Base-by-base conservation (phyloP, 148 eudicot species). In the Diospyros kaki region DNA sequence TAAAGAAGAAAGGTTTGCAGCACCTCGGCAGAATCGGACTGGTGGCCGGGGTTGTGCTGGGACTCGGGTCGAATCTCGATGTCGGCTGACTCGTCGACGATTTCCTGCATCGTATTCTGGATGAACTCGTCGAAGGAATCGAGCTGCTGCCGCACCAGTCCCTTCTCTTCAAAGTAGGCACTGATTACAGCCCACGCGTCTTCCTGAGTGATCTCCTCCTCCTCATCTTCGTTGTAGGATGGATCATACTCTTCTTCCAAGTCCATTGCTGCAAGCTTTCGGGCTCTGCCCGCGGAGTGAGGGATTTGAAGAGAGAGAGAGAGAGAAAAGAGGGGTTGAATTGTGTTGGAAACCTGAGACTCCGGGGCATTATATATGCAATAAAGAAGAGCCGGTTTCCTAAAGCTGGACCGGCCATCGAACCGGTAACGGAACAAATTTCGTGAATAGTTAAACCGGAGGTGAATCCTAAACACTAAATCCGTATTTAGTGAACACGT, bases 101-200 rank as follows among this genome's bases (percentile, higher is more conserved):
- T 92, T 72, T 95, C 99, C 68, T 95, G 99, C 99, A 92, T 95
- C 13, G 99, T 95, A 75, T 90, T 95, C 88, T 95, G 99, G 6
- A 95, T 95, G 69, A 95, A 95, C 87, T 95, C 99, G 60, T 95
- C 96, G 67, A 95, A 92, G 1, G 99, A 95, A 44, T 95, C 99
- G 9, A 95, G 84, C 60, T 95, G 99, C 66, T 95, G 99, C 1
- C 99, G 77, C 10, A 95, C 99, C 67, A 95, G 73, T 5, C 99
- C 99, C 65, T 95, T 95, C 71, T 95, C 97, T 53, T 92, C 99
- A 39, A 95, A 95, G 64, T 89, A 95, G 0, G 99, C 91, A 48
- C 99, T 95, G 14, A 95, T 95, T 0, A 95, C 99, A 0, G 99
- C 88, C 99, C 99, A 95, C 2, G 97, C 97, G 63, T 95, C 99